Percentiles rank a stretch among this genome's conserved stretches.
Evolutionary conservation across 73 alveolate genomes (phyloP).

Genomic region (Paramecium sexaurelia): DNA sequence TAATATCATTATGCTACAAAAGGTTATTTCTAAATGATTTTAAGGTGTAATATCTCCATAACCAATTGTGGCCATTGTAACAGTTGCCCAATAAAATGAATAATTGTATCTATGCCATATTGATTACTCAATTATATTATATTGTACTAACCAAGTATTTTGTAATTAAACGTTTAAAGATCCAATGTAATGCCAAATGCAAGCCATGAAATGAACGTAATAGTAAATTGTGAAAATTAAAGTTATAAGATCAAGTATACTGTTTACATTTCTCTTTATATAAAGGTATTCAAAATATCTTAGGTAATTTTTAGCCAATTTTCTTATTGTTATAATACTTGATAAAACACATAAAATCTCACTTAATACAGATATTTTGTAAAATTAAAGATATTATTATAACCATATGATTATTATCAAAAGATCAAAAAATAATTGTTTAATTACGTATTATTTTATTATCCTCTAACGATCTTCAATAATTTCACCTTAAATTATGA

Average conservation of each 20-base stretch:
- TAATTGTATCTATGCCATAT: conserved; percentile 14
- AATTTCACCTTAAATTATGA: background rate
- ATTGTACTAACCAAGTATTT: background rate
- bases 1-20: background rate
- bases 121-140: background rate
- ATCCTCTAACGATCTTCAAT: background rate
- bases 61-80: conserved; percentile 69
- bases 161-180: background rate
- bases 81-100: conserved; percentile 68
- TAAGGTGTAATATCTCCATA: conserved; percentile 71
- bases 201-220: background rate
- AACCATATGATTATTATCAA: background rate
- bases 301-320: background rate
- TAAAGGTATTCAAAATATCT: background rate
- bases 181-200: conserved; percentile 13
- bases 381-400: background rate
- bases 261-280: background rate
- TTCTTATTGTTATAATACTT: background rate
- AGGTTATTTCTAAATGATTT: conserved; percentile 3
- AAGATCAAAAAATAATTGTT: background rate
- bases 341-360: background rate
- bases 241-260: background rate
- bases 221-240: background rate
- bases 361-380: background rate
- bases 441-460: background rate